Conservation (phyloP, 1,284 basidiomycete species). For the Cutaneotrichosporon cavernicola region DNA sequence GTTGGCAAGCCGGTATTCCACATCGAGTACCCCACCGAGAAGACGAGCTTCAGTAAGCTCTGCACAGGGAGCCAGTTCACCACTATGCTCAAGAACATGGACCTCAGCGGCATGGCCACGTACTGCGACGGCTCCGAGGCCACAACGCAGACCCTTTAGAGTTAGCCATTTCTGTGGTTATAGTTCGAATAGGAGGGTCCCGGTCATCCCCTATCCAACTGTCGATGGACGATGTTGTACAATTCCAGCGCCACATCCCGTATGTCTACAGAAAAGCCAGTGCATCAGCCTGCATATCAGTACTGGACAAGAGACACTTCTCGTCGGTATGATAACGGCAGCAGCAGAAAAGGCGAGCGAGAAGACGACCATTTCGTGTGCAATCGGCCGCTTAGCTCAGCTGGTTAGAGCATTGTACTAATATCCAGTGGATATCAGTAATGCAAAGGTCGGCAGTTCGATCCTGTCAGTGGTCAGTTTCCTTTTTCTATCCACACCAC, state of each 20-base stretch:
- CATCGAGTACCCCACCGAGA: slow-evolving; percentile 32
- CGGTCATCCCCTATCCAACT: neutral
- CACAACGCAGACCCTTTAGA: neutral
- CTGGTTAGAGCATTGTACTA: slow-evolving; percentile 4
- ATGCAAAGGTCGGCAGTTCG: slow-evolving; percentile 3
- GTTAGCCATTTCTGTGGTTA: neutral
- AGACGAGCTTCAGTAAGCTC: neutral
- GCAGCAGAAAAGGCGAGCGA: no score
- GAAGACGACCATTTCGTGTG: neutral
- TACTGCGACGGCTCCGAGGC: slow-evolving; percentile 12
- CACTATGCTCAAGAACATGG: slow-evolving; percentile 14
- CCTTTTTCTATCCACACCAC: neutral
- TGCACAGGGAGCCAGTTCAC: neutral
- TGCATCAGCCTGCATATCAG: no score
- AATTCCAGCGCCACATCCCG: no score
- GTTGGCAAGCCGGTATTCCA: slow-evolving; percentile 38
- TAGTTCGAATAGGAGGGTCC: neutral
- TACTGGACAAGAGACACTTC: no score
- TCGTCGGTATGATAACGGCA: no score
- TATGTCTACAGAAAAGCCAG: no score
- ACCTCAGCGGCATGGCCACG: slow-evolving; percentile 15
- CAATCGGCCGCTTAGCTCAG: slow-evolving; percentile 3
- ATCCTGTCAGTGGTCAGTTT: slow-evolving; percentile 1
- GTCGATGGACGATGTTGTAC: neutral
- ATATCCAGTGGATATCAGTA: neutral